A percentile compares a stretch with the other conserved stretches of the same genome.
phyloP scores from a whole-genome alignment of 1,284 basidiomycete species.

The Ustilago lituana region DNA sequence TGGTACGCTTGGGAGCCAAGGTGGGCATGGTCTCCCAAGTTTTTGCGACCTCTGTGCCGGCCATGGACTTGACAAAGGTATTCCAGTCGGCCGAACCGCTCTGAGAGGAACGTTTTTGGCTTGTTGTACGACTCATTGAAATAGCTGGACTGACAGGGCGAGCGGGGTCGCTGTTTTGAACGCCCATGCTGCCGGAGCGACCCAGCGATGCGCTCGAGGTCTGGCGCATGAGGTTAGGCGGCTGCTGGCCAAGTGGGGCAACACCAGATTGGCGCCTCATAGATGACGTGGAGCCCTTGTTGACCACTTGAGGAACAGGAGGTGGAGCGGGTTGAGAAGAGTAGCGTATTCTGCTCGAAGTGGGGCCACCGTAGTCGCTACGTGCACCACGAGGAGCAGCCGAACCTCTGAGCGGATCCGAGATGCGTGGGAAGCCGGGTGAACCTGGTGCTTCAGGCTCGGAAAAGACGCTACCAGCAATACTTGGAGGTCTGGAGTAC shows the following conservation, averaged over 20 bases:
- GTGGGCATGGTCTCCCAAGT: conserved; percentile 51
- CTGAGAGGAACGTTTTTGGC: conserved; percentile 11
- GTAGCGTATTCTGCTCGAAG: conserved; percentile 21
- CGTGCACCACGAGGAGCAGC: conserved; percentile 27
- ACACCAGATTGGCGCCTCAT: conserved; percentile 33
- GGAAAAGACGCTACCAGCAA: conserved; percentile 58
- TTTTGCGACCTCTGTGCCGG: conserved; percentile 53
- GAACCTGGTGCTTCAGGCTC: conserved; percentile 40
- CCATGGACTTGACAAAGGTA: conserved; percentile 57
- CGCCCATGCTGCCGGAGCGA: conserved; percentile 5
- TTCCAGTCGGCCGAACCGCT: conserved; percentile 55
- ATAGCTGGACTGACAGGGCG: conserved; percentile 45
- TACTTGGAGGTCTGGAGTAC: conserved; percentile 46
- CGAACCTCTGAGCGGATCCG: conserved; percentile 10
- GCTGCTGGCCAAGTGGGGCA: conserved; percentile 49
- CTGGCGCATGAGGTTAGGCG: conserved; percentile 40
- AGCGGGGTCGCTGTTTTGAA: conserved; percentile 11
- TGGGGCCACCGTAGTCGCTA: conserved; percentile 49
- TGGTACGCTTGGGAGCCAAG: conserved; percentile 25
- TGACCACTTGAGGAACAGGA: conserved; percentile 36
- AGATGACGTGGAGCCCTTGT: conserved; percentile 29
- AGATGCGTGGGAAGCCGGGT: conserved; percentile 26
- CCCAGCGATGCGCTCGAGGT: conserved; percentile 19
- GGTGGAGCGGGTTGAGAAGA: conserved; percentile 25
- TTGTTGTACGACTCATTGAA: conserved; percentile 28